Base-by-base conservation (phyloP, 495 filamentous ascomycete species). In the Daldinia grandis region DNA sequence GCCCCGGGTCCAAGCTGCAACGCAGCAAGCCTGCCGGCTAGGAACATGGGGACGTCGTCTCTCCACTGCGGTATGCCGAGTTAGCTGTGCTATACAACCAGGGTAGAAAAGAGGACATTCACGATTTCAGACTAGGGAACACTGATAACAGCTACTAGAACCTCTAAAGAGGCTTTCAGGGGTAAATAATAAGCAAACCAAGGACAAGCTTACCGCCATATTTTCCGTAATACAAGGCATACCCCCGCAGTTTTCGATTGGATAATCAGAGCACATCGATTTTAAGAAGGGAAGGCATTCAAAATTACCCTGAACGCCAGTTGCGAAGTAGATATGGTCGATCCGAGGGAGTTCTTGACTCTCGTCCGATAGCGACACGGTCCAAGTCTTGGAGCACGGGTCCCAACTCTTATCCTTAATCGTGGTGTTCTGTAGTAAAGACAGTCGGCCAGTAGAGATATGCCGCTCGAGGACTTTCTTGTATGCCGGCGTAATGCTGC, bases 241-340 rank as follows among this genome's bases (percentile, higher is more conserved):
- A 0, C 88, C 87, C 12, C 83, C 81, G 21, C 81, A 80, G 14
- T 74, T 81, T 33, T 84, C 77, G 19, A 91, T 83, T 0, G 87
- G 87, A 69, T 87, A 84, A 15, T 85, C 79, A 4, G 75, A 62
- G 55, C 82, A 79, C 74, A 90, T 82, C 0, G 80, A 76, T 42
- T 81, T 78, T 25, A 90, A 76, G 28, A 85, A 78, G 0, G 85
- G 82, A 56, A 89, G 80, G 30, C 81, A 77, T 24, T 70, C 70
- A 21, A 89, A 81, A 66, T 90, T 81, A 3, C 84, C 78, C 27
- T 79, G 68, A 30, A 86, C 80, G 2, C 88, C 88, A 0, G 88
- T 90, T 19, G 89, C 88, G 61, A 86, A 89, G 72, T 88, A 87
- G 67, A 90, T 87, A 77, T 88, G 88, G 75, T 91, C 88, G 59